phyloP scores from a whole-genome alignment of 805 yeast genomes.

The Tetrapisispora nanseiensis region DNA sequence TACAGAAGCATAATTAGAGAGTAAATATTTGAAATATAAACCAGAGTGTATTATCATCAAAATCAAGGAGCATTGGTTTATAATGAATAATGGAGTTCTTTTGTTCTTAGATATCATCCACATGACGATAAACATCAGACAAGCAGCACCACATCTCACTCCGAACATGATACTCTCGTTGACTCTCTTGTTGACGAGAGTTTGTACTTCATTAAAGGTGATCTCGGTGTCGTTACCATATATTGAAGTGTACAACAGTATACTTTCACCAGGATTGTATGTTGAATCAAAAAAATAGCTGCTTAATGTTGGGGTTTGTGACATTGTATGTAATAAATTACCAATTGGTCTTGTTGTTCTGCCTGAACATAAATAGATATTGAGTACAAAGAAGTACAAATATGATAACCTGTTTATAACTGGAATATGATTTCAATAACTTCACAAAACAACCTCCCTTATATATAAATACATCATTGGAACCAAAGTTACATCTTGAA shows the following conservation, averaged over 20 bases:
- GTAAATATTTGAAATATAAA: constrained; percentile 44
- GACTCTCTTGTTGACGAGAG: constrained; percentile 25
- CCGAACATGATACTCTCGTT: constrained; percentile 43
- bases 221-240: constrained; percentile 31
- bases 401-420: too few relatives aligned
- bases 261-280: constrained; percentile 19
- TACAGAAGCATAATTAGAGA: constrained; percentile 42
- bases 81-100: constrained; percentile 59
- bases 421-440: too few relatives aligned
- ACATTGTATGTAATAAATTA: too few relatives aligned
- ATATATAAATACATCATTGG: too few relatives aligned
- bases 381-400: too few relatives aligned
- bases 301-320: constrained; percentile 6
- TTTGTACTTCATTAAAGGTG: constrained; percentile 36
- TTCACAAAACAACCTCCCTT: too few relatives aligned
- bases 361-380: too few relatives aligned
- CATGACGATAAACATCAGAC: constrained; percentile 37
- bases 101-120: constrained; percentile 43
- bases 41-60: constrained; percentile 51
- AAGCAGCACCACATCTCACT: constrained; percentile 47
- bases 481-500: too few relatives aligned
- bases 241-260: constrained; percentile 35
- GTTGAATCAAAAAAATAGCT: constrained; percentile 14
- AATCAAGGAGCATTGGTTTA: constrained; percentile 55
- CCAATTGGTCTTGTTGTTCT: background rate